phyloP scores from a whole-genome alignment of 495 filamentous ascomycete species.

The Hypoxylon lienhwacheense region DNA sequence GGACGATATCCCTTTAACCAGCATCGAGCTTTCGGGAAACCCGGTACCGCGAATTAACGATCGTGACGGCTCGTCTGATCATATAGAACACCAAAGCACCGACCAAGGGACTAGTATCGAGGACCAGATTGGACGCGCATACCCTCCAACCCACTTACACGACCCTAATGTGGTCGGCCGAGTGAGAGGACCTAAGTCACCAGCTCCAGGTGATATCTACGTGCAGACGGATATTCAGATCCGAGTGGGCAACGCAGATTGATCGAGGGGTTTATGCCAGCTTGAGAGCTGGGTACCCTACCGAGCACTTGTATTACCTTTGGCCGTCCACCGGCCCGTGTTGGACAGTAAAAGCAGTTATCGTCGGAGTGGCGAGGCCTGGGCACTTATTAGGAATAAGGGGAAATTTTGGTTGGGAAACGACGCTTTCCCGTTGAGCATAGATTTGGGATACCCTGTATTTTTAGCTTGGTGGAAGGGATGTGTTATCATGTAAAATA shows the following conservation, averaged over 20 bases:
- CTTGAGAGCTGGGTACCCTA: neutral
- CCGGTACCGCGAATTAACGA: neutral
- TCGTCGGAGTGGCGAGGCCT: neutral
- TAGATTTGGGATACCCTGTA: neutral
- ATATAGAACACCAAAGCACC: neutral
- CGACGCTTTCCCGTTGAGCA: neutral
- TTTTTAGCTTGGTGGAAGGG: neutral
- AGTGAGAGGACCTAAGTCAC: neutral
- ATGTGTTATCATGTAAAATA: neutral
- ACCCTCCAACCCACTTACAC: neutral
- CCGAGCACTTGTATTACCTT: too few species aligned
- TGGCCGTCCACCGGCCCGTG: neutral
- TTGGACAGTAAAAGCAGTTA: neutral
- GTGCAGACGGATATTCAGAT: constrained; percentile 30
- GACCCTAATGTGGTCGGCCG: neutral
- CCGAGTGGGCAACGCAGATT: constrained; percentile 1
- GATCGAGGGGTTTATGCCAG: neutral
- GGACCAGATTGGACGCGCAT: neutral
- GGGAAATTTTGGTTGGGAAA: neutral
- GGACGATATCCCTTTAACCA: constrained; percentile 25
- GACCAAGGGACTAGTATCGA: neutral
- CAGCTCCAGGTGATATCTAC: constrained; percentile 16
- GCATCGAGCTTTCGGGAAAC: constrained; percentile 18
- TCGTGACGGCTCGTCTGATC: neutral
- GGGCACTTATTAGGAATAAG: neutral